Percentiles rank a stretch among this genome's conserved stretches.
Evolutionary conservation across 192 early-diverging fungal genomes (phyloP).

Genomic region (Umbelopsis vinacea): DNA sequence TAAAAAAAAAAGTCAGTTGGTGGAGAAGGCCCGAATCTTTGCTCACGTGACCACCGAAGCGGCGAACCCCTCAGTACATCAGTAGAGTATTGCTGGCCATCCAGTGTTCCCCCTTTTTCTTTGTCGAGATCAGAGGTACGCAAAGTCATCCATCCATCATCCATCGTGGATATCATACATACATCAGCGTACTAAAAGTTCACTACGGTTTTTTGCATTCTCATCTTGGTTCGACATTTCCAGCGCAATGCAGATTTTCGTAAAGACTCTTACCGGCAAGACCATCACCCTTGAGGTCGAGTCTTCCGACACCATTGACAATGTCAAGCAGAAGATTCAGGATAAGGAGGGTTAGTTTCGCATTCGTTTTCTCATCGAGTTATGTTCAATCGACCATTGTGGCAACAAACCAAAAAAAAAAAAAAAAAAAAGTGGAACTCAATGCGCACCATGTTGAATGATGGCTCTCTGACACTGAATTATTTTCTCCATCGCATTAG

Average conservation of each 20-base stretch:
- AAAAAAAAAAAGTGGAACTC: too few relatives aligned
- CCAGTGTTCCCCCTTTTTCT: slow-evolving; percentile 25
- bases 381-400: neutral
- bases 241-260: slow-evolving; percentile 65
- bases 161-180: slow-evolving; percentile 9
- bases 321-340: slow-evolving; percentile 69
- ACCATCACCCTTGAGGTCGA: slow-evolving; percentile 72
- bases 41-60: neutral
- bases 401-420: too few relatives aligned
- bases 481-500: slow-evolving; percentile 34
- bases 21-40: neutral
- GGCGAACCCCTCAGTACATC: neutral
- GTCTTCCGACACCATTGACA: slow-evolving; percentile 58
- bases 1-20: too few relatives aligned
- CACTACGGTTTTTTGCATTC: neutral
- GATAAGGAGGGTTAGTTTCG: slow-evolving; percentile 55
- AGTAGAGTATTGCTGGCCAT: neutral
- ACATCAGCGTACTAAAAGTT: slow-evolving; percentile 7
- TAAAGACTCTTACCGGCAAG: slow-evolving; percentile 70
- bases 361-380: neutral
- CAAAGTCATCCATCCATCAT: slow-evolving; percentile 29
- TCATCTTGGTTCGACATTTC: neutral
- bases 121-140: slow-evolving; percentile 25
- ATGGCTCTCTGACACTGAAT: neutral
- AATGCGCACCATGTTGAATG: too few relatives aligned